Evolutionary conservation across 495 filamentous ascomycete species (phyloP), one percentile per base, ranked within the genome.

Genomic region (Tuber aestivum): DNA sequence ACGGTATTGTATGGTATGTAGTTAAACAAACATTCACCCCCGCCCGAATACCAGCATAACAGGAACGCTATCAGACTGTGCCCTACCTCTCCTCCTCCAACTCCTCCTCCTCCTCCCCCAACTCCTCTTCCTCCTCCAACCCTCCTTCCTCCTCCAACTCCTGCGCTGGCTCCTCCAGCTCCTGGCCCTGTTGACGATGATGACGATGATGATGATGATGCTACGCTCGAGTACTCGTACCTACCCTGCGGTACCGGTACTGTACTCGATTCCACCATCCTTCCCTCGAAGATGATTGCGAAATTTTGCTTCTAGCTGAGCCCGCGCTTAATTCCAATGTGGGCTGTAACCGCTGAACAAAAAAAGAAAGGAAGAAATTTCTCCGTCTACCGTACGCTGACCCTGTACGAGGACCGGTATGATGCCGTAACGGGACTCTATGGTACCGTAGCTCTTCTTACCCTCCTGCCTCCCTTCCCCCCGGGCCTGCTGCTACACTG

Each of bases 21-120:
- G 69, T 27, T 69, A 44, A 41, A 69, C 61, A 71, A 74, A n/a
- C 56, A 74, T 23, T 74, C 32, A 40, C 32, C 27, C 32, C 44
- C 65, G 41, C 72, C 68, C 32, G 20, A 27, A 27, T 68, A 61
- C n/a, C 69, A 10, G 37, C 56, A 27, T 12, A 71, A 61, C 27
- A 32, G 50, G 50, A 14, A 61, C n/a, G 18, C 56, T 35, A 35
- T 35, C 18, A 18, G 27, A 65, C 27, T 65, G 27, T 32, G 27
- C 14, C 56, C 56, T 65, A 35, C 56, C 18, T 65, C 27, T 35
- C 32, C 56, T 18, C 56, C n/a, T 32, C 50, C 50, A 10, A n/a
- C 12, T 56, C 50, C 50, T 56, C 50, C 56, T 14, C 56, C 56
- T 35, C 3, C 56, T 40, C 38, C 38, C 23, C 45, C 45, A 16